Conservation (phyloP, 2,329 filamentous ascomycete genomes). For the Verticillium tricorpus region DNA sequence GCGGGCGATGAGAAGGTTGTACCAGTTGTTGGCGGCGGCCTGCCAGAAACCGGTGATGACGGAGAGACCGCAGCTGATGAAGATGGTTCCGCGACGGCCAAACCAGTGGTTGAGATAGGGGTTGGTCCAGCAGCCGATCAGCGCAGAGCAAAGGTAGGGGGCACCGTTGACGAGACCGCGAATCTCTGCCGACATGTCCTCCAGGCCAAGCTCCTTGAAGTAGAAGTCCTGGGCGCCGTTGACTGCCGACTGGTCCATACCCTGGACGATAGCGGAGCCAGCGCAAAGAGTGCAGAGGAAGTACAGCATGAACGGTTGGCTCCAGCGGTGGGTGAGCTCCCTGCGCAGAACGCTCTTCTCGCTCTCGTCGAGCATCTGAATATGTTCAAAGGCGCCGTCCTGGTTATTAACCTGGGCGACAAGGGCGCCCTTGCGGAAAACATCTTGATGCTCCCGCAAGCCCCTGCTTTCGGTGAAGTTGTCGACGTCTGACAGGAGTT, state of each 20-base stretch:
- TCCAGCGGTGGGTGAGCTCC: slow-evolving; percentile 25
- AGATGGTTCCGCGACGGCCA: slow-evolving; percentile 60
- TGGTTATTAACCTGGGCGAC: slow-evolving; percentile 41
- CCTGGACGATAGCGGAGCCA: slow-evolving; percentile 54
- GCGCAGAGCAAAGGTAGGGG: slow-evolving; percentile 48
- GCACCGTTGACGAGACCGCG: slow-evolving; percentile 51
- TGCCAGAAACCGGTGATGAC: slow-evolving; percentile 48
- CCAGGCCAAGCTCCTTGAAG: slow-evolving; percentile 23
- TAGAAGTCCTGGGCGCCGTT: slow-evolving; percentile 54
- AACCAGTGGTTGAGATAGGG: slow-evolving; percentile 52
- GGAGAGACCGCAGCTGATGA: slow-evolving; percentile 54
- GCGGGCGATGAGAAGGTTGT: slow-evolving; percentile 25
- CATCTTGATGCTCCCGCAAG: slow-evolving; percentile 28
- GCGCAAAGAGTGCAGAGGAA: slow-evolving; percentile 29
- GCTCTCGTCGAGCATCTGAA: slow-evolving; percentile 19
- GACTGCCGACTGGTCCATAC: slow-evolving; percentile 63
- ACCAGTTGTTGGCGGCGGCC: slow-evolving; percentile 38
- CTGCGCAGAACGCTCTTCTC: slow-evolving; percentile 22
- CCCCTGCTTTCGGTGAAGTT: slow-evolving; percentile 29
- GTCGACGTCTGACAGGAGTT: slow-evolving; percentile 28
- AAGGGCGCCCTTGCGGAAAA: slow-evolving; percentile 48
- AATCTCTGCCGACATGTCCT: slow-evolving; percentile 36
- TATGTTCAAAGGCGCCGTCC: slow-evolving; percentile 20
- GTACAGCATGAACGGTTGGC: slow-evolving; percentile 27
- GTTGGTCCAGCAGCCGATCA: slow-evolving; percentile 29